Conservation (phyloP, 176 grass and related monocot genomes). For the Leersia perrieri region DNA sequence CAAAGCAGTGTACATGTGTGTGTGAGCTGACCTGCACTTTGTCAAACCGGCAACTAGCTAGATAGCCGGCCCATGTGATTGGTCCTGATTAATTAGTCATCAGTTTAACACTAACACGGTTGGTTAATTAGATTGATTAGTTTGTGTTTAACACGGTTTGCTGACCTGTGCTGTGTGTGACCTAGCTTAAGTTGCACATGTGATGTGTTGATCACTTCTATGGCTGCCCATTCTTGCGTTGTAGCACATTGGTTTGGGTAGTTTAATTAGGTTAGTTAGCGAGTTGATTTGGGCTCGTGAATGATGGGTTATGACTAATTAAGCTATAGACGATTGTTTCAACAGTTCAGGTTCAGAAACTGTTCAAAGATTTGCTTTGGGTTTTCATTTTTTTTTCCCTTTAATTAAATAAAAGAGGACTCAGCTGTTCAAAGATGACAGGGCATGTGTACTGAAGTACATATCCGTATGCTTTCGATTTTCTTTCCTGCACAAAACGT, state of each 20-base stretch:
- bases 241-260: background rate
- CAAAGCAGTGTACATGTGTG: background rate
- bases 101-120: background rate
- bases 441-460: background rate
- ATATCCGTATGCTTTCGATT: background rate
- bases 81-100: background rate
- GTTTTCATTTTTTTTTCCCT: background rate
- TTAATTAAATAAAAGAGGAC: background rate
- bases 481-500: background rate
- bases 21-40: background rate
- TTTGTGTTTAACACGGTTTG: background rate
- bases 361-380: background rate
- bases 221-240: too few relatives aligned
- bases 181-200: background rate
- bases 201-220: background rate
- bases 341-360: background rate
- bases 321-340: background rate
- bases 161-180: background rate
- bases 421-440: background rate
- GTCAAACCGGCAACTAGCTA: slow-evolving; percentile 4
- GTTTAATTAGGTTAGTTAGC: background rate
- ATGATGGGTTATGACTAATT: background rate
- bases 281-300: background rate
- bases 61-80: background rate
- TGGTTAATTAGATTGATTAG: background rate